These are phyloP conservation scores for Stipa capillata DNA, from an alignment of 176 grass and related monocot genomes.

Conservation along the genomic window DNA sequence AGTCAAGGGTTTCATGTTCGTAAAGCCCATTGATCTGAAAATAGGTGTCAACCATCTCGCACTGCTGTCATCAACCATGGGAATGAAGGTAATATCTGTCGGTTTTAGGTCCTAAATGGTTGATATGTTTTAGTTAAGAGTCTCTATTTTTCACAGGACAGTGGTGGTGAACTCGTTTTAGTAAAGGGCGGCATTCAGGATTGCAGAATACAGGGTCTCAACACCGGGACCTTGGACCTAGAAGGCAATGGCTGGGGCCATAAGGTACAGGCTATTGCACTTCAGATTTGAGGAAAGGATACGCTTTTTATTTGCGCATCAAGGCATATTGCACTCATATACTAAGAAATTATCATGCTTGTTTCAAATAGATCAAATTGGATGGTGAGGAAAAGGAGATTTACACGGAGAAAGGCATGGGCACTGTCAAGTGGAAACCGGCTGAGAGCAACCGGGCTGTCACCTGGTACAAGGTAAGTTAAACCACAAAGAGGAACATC, in stretches of 20 bases:
- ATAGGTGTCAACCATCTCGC: too few relatives aligned
- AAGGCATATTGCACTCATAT: too few relatives aligned
- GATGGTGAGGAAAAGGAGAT: conserved; percentile 49
- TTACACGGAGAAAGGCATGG: too few relatives aligned
- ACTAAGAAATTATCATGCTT: background rate
- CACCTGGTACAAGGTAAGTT: conserved; percentile 71
- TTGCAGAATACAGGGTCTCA: too few relatives aligned
- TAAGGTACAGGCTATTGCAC: conserved; percentile 35
- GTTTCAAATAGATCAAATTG: conserved; percentile 39
- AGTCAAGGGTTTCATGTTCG: conserved; percentile 52
- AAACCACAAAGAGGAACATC: background rate
- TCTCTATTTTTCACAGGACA: conserved; percentile 47
- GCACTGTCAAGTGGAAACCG: too few relatives aligned
- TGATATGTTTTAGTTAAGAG: too few relatives aligned
- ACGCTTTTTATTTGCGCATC: background rate
- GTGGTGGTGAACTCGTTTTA: too few relatives aligned
- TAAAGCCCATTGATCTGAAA: too few relatives aligned
- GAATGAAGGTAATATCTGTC: too few relatives aligned
- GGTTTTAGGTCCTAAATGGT: background rate
- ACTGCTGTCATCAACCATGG: conserved; percentile 31
- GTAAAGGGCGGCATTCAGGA: too few relatives aligned
- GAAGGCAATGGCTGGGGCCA: conserved; percentile 56
- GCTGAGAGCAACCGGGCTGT: too few relatives aligned
- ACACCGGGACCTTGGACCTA: conserved; percentile 75
- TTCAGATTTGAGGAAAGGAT: background rate